Base-by-base conservation (phyloP, 2,329 filamentous ascomycete genomes). In the Sarocladiaceae sp. region DNA sequence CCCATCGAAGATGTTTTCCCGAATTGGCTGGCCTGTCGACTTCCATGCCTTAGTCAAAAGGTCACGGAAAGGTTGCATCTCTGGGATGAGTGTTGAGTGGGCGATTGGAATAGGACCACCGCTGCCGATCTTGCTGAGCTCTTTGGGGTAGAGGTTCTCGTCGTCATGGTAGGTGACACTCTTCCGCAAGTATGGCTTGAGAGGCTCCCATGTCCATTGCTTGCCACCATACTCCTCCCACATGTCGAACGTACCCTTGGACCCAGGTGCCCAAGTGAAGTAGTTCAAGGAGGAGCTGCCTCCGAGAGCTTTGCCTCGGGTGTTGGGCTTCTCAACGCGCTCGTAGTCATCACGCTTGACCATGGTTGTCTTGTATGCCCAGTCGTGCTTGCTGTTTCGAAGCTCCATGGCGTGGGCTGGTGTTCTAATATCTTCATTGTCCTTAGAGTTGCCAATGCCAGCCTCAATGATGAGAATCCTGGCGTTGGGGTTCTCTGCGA, bases 211-310 rank as follows among this genome's bases (percentile, higher is more conserved):
- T 0, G 68, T 82, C 82, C 82, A 86, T 46, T 79, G 73, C 58
- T 88, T 82, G 5, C 88, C 88, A 47, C 87, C 87, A 29, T 78
- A 79, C 65, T 88, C 87, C n/a, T 82, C 83, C 73, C 86, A 80
- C 18, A 85, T 84, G 62, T 92, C 78, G 58, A 80, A 85, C 0
- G 80, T 84, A 2, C 71, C 71, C 51, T 75, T 75, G 52, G 73
- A 78, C 2, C 82, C 82, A 1, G 75, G 79, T 4, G 83, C 71
- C 82, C 82, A 86, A 13, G 80, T 83, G 64, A 79, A 84, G 62
- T 85, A 86, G 66, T 86, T 86, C 47, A 82, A 62, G 35, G 71
- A 78, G 0, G 74, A 77, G 54, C 76, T 80, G 15, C 82, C 82
- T 31, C 82, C 82, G 0, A 85, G 76, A 2, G 71, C 72, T 64